Evolutionary conservation across 2,329 filamentous ascomycete species (phyloP), one percentile per base, ranked within the genome.

Genomic region (Ceratocystis variospora): DNA sequence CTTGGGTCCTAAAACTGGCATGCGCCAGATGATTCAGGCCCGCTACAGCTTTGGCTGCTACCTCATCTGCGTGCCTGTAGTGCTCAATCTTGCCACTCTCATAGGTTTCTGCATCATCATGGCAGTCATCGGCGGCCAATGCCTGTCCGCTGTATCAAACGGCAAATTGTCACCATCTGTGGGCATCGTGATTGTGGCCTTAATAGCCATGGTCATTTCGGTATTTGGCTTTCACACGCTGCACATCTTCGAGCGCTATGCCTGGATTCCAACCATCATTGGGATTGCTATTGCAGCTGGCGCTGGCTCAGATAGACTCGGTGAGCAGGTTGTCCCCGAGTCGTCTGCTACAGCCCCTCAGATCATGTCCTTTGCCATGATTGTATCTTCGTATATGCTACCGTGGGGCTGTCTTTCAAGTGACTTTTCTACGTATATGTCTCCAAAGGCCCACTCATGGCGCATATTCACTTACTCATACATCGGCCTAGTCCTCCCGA

Each of bases 21-120:
- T 87, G 79, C 78, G 84, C 17, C 84, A 87, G 73, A 84, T 87
- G 79, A 80, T 87, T 6, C 83, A 85, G 70, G 84, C 85, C 3
- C 77, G 85, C 25, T 87, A 81, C 72, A 81, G 80, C 50, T 87
- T 85, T 71, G 83, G 79, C 19, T 78, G 80, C 50, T 85, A 84
- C 71, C 74, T 83, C 22, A 81, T 85, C 44, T 81, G 79, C 0
- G 72, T 87, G n/a, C 79, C 83, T 1, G 80, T 86, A 2, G 71
- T 87, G 8, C 76, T 87, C 68, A 87, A 87, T 70, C 76, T 87
- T 28, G 83, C 83, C 15, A 86, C 83, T 0, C 75, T 86, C 1
- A 81, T 79, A 3, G 83, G 83, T n/a, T 87, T 87, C 75, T 81
- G 80, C 62, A 79, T 87, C 70, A 80, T 87, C 70, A 82, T 81